Conservation (phyloP, 345 rosid genomes). For the Garcia nutans region DNA sequence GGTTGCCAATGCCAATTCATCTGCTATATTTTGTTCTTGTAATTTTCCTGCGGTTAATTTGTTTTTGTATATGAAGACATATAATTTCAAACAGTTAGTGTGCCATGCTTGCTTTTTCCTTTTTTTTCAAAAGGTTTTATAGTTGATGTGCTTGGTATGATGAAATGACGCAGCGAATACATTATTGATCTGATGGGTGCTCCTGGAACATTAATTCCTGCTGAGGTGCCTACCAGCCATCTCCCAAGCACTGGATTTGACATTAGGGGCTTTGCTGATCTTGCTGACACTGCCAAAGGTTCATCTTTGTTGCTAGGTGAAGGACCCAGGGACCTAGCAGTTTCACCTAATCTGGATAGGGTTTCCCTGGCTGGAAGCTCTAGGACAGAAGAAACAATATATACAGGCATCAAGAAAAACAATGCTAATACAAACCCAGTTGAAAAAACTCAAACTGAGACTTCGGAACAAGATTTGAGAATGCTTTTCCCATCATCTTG, state of each 20-base stretch:
- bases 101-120: neutral
- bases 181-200: slow-evolving; percentile 98
- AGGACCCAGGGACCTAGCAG: slow-evolving; percentile 33
- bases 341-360: slow-evolving; percentile 26
- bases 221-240: slow-evolving; percentile 76
- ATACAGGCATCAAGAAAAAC: slow-evolving; percentile 39
- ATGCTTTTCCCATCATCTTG: slow-evolving; percentile 50
- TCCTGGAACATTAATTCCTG: slow-evolving; percentile 87
- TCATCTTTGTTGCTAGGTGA: slow-evolving; percentile 40
- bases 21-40: neutral
- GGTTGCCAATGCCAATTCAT: slow-evolving; percentile 10
- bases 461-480: slow-evolving; percentile 66
- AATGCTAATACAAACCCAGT: slow-evolving; percentile 33
- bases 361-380: slow-evolving; percentile 26
- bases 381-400: slow-evolving; percentile 34
- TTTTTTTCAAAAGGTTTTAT: slow-evolving; percentile 14
- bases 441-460: slow-evolving; percentile 52
- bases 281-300: slow-evolving; percentile 31
- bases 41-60: neutral
- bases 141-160: slow-evolving; percentile 21
- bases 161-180: slow-evolving; percentile 67
- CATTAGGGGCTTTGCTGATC: slow-evolving; percentile 45
- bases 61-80: neutral
- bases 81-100: neutral
- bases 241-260: slow-evolving; percentile 52